A percentile compares a stretch with the other conserved stretches of the same genome.
Evolutionary conservation across 352 stramenopile species (phyloP).

Genomic region (Elongisporangium prolatum): DNA sequence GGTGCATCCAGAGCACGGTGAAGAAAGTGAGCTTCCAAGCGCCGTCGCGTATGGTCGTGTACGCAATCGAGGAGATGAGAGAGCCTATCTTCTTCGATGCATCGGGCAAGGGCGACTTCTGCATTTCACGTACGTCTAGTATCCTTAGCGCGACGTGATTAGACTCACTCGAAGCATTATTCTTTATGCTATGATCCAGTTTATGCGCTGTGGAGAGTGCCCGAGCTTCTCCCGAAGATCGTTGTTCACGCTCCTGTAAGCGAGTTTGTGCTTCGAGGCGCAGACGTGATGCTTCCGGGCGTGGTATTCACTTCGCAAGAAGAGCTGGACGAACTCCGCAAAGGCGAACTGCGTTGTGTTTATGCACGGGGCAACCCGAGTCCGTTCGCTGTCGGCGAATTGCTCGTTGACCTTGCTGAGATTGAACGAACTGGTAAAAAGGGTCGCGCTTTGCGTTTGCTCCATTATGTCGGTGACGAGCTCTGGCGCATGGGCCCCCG

Average conservation of each 20-base stretch:
- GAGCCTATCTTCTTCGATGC: slow-evolving; percentile 74
- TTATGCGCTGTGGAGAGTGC: slow-evolving; percentile 61
- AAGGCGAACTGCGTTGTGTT: slow-evolving; percentile 62
- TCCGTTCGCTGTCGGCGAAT: slow-evolving; percentile 71
- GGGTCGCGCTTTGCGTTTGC: slow-evolving; percentile 58
- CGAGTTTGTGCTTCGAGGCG: slow-evolving; percentile 71
- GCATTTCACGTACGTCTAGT: slow-evolving; percentile 21
- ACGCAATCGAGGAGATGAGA: slow-evolving; percentile 41
- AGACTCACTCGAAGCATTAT: background rate
- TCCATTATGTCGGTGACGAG: slow-evolving; percentile 69
- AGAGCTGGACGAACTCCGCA: slow-evolving; percentile 45
- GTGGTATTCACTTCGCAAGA: slow-evolving; percentile 61
- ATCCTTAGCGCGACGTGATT: background rate
- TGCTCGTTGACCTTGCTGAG: slow-evolving; percentile 63
- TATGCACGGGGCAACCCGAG: slow-evolving; percentile 72
- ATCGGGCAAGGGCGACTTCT: slow-evolving; percentile 62
- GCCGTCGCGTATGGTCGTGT: slow-evolving; percentile 69
- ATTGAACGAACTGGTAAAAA: slow-evolving; percentile 56
- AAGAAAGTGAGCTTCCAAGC: slow-evolving; percentile 81
- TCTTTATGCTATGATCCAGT: slow-evolving; percentile 14
- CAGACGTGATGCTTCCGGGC: slow-evolving; percentile 81
- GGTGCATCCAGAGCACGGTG: slow-evolving; percentile 21
- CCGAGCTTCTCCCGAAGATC: slow-evolving; percentile 46
- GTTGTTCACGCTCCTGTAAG: slow-evolving; percentile 77
- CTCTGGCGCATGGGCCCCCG: slow-evolving; percentile 73